phyloP scores from a whole-genome alignment of 2,329 filamentous ascomycete genomes.

The Diaporthe humulicola region DNA sequence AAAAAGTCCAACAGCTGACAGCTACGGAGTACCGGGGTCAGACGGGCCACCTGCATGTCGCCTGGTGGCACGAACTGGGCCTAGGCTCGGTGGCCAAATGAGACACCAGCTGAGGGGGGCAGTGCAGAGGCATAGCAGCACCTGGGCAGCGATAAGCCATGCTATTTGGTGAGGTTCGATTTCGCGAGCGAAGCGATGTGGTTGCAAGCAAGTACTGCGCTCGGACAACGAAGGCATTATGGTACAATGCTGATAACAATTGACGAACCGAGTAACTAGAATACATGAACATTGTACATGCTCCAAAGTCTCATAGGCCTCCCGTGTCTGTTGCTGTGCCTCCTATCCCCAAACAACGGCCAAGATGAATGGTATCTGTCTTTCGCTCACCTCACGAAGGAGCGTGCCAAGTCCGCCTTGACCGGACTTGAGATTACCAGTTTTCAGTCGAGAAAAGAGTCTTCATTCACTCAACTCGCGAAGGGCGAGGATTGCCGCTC shows the following conservation, averaged over 20 bases:
- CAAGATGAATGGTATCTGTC: too few relatives aligned
- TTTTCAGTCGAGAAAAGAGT: too few relatives aligned
- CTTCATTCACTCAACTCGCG: background rate
- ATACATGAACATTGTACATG: background rate
- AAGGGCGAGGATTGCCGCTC: background rate
- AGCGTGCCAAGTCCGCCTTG: too few relatives aligned
- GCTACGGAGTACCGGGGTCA: background rate
- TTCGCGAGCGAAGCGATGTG: background rate
- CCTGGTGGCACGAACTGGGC: background rate
- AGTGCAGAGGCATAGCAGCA: background rate
- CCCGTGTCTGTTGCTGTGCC: background rate
- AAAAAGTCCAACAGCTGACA: background rate
- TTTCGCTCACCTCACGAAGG: too few relatives aligned
- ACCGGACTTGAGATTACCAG: too few relatives aligned
- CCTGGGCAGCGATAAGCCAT: background rate
- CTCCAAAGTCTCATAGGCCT: background rate
- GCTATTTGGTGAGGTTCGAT: background rate
- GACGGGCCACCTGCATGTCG: background rate
- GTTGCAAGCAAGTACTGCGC: background rate
- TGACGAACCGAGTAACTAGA: background rate
- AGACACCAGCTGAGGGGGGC: background rate
- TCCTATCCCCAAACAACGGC: background rate
- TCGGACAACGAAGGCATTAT: background rate
- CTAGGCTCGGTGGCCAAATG: background rate
- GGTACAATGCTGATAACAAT: background rate